Base-by-base conservation (phyloP, 1,139 yeast species). In the Taiozyma onychis region DNA sequence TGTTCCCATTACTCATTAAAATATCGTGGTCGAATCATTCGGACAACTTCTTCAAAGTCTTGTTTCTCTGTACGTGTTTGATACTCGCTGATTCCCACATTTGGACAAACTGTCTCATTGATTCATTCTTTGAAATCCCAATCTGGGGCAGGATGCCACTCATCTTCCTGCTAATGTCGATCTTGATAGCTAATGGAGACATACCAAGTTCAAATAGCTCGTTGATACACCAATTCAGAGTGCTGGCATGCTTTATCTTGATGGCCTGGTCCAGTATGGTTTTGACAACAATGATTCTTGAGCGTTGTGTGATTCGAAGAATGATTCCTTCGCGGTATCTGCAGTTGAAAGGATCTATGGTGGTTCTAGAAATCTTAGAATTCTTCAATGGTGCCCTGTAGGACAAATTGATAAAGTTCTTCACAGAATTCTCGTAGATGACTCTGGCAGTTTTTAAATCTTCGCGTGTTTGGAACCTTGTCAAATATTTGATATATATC, bases 221-320 rank as follows among this genome's bases (percentile, higher is more conserved):
- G 13, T 24, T 21, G 41, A 44, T 43, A 18, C 53, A 47, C 51
- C 55, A 54, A 6, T 39, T 41, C 9, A 46, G 22, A 1, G 42
- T 27, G 1, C 27, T 2, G 2, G 21, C 11, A 14, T 48, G 26
- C 30, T 10, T 41, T 1, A 39, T 13, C 8, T 21, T 42, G 10
- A 46, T 24, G 6, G 57, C 51, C 35, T 45, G 41, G 32, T 51
- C 52, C 28, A 50, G 41, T n/a, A 54, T 49, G 1, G 55, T 52
- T 27, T 52, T 47, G 18, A 54, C 32, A 6, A 52, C 39, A 1
- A 49, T 30, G 7, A 51, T 24, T 37, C 47, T 51, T 2, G 50
- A 30, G 14, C 41, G 39, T 13, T 45, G 43, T 14, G 49, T 32
- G 4, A 52, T 42, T 14, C 35, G 28, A 2, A 54, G 13, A n/a